Evolutionary conservation across 2,329 filamentous ascomycete genomes (phyloP), one percentile per base, ranked within the genome.

Genomic region (Colletotrichum phormii): DNA sequence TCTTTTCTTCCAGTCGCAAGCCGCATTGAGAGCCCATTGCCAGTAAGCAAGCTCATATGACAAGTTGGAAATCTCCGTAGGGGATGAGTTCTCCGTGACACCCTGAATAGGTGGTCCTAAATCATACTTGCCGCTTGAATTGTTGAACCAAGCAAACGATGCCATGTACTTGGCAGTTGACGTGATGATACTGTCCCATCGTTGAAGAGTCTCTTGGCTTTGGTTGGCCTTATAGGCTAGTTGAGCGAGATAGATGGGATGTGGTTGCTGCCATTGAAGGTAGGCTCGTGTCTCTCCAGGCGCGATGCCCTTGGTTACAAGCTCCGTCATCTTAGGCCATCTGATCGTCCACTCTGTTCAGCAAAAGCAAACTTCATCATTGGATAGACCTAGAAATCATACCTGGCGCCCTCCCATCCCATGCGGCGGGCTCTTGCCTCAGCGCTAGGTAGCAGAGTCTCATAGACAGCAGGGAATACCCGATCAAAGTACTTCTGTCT

Each of bases 201-300:
- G 84, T 49, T 77, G 64, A 5, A 91, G 77, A 0, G 85, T 89
- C 9, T 80, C 78, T 2, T 79, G 67, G 7, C 58, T 77, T 0
- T 76, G 76, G 1, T 63, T 63, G 0, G 75, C 67, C 42, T 77
- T 76, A 49, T 76, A 76, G 1, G 77, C 86, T n/a, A 86, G 80
- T 77, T 90, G 89, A 0, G 89, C 89, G 76, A 91, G 89, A 76
- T 88, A 89, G 82, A 91, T 87, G 0, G 87, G 84, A 77, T 91
- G 89, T 7, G 89, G 89, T 75, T 90, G 89, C 75, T 91, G 89
- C 89, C 89, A 91, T 68, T 90, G 87, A 3, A 91, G 80, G 1
- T 91, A 80, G 8, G 85, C 86, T 77, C 91, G 91, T 76, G 91
- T 90, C 74, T 89, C 87, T 1, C 89, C 89, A 1, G 89, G 77